Percentiles rank a stretch among this genome's conserved stretches.
phyloP scores from a whole-genome alignment of 352 stramenopile genomes.

The Globisporangium lucens region DNA sequence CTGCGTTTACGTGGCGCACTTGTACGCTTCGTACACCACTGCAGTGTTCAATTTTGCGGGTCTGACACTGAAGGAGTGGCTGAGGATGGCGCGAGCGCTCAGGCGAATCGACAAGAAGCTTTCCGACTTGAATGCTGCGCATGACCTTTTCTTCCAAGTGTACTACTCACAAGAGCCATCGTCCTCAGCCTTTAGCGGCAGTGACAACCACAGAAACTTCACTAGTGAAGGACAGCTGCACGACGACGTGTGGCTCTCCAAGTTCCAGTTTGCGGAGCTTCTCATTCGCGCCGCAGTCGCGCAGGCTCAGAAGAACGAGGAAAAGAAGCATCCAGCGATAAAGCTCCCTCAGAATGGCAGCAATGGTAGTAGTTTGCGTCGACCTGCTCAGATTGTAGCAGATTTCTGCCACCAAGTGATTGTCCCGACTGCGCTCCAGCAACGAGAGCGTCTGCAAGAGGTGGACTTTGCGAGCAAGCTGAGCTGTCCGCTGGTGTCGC shows the following conservation, averaged over 20 bases:
- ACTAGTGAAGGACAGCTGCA: neutral
- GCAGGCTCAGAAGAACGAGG: neutral
- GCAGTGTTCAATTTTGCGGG: conserved; percentile 25
- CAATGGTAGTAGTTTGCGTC: neutral
- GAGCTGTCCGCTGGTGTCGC: conserved; percentile 36
- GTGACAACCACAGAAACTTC: neutral
- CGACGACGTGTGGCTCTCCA: conserved; percentile 14
- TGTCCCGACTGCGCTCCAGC: conserved; percentile 16
- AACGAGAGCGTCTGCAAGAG: conserved; percentile 16
- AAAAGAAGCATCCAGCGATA: conserved; percentile 3
- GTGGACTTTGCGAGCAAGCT: conserved; percentile 42
- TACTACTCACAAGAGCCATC: neutral
- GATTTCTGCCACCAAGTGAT: conserved; percentile 44
- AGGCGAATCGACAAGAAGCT: conserved; percentile 29
- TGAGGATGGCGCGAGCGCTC: conserved; percentile 33
- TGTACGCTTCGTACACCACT: conserved; percentile 40
- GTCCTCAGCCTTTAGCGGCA: neutral
- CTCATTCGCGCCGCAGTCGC: conserved; percentile 12
- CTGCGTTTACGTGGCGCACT: conserved; percentile 32
- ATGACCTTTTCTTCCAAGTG: conserved; percentile 11
- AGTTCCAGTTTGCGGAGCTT: conserved; percentile 17
- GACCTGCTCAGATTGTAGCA: conserved; percentile 33
- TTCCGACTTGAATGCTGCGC: neutral
- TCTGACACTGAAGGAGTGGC: conserved; percentile 24
- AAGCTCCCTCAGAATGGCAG: neutral